These are phyloP conservation scores for Cydonia oblonga DNA, from an alignment of 331 rosid genomes.

Conservation along the genomic window DNA sequence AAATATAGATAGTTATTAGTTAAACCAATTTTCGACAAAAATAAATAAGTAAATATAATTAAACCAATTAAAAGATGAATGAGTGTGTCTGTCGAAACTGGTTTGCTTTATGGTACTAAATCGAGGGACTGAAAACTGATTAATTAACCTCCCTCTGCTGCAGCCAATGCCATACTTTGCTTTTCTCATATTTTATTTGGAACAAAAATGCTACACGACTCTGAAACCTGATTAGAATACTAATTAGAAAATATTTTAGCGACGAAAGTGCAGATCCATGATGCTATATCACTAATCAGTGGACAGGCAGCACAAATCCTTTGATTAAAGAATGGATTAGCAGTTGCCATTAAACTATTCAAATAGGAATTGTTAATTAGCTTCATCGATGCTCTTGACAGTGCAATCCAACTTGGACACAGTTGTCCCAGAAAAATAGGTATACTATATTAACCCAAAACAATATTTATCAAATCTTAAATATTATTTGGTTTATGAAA, in stretches of 20 bases:
- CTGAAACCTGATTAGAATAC: background rate
- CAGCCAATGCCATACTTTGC: background rate
- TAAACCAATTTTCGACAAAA: no score
- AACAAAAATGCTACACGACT: background rate
- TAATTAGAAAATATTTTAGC: no score
- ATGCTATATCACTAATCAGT: background rate
- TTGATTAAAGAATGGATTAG: conserved; percentile 13
- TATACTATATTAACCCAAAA: background rate
- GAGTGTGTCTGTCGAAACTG: conserved; percentile 6
- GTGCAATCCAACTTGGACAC: conserved; percentile 19
- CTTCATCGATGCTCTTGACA: conserved; percentile 5
- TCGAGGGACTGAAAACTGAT: background rate
- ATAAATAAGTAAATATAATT: no score
- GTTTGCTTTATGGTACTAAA: background rate
- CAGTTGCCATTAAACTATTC: conserved; percentile 4
- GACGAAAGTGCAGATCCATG: conserved; percentile 12
- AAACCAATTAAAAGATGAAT: background rate
- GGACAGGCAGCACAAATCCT: conserved; percentile 7
- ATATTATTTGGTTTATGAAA: background rate
- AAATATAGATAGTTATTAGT: no score
- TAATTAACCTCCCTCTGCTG: background rate
- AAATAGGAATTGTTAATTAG: background rate
- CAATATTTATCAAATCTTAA: background rate
- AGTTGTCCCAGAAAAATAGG: background rate
- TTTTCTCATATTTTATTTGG: background rate